phyloP scores from a whole-genome alignment of 2,329 filamentous ascomycete species.

The Aspergillus bombycis region DNA sequence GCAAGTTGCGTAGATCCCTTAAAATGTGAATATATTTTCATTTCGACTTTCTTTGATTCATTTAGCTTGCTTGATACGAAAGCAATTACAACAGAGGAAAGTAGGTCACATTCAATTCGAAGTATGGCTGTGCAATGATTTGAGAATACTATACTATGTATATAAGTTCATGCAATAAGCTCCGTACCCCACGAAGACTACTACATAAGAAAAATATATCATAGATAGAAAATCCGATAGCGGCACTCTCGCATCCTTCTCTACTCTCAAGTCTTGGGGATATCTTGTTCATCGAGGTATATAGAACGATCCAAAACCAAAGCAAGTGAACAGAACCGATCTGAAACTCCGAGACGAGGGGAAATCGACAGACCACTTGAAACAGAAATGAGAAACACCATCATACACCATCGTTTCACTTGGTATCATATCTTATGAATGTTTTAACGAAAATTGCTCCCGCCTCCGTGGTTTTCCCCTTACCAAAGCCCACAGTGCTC shows the following conservation, averaged over 20 bases:
- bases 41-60: neutral
- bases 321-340: constrained; percentile 12
- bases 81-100: neutral
- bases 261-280: constrained; percentile 12
- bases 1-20: too few relatives aligned
- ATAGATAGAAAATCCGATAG: neutral
- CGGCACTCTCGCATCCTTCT: neutral
- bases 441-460: constrained; percentile 19
- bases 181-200: neutral
- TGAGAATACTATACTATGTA: neutral
- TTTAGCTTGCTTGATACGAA: too few relatives aligned
- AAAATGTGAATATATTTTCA: too few relatives aligned
- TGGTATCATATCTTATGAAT: constrained; percentile 30
- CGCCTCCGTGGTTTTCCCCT: constrained; percentile 12
- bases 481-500: constrained; percentile 5
- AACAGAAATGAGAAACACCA: constrained; percentile 11
- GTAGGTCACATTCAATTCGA: neutral
- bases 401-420: constrained; percentile 32
- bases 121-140: too few relatives aligned
- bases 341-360: constrained; percentile 17
- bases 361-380: constrained; percentile 11
- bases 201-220: neutral
- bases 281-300: constrained; percentile 23
- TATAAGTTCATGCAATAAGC: neutral
- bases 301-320: constrained; percentile 20